phyloP scores from a whole-genome alignment of 345 rosid genomes.

The Psidium guajava region DNA sequence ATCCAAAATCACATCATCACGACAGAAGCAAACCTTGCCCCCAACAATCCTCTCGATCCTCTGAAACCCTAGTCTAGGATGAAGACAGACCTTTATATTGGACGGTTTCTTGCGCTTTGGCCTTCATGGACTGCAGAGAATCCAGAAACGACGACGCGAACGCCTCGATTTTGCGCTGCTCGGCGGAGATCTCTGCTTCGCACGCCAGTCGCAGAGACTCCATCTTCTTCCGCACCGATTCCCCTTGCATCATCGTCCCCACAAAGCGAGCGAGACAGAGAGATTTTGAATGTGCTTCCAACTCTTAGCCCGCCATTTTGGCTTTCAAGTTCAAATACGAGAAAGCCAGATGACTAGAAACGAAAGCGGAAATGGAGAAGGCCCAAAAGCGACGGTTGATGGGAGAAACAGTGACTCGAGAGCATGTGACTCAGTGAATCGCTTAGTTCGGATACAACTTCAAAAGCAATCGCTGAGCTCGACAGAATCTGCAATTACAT shows the following conservation, averaged over 20 bases:
- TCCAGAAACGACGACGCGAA: constrained; percentile 26
- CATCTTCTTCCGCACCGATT: constrained; percentile 30
- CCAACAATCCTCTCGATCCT: neutral
- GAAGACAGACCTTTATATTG: constrained; percentile 35
- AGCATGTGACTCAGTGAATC: neutral
- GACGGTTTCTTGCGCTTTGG: constrained; percentile 33
- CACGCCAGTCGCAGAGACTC: constrained; percentile 39
- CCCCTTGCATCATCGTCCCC: constrained; percentile 4
- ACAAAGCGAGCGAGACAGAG: neutral
- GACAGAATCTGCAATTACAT: neutral
- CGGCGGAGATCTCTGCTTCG: constrained; percentile 21
- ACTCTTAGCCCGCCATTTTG: neutral
- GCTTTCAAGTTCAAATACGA: neutral
- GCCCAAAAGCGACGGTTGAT: neutral
- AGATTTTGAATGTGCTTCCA: neutral
- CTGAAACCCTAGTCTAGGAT: neutral
- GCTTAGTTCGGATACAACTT: neutral
- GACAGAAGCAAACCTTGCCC: neutral
- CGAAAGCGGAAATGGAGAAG: neutral
- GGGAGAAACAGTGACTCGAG: neutral
- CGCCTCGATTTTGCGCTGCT: constrained; percentile 40
- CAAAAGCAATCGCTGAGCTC: neutral
- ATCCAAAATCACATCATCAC: neutral
- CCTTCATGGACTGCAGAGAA: constrained; percentile 33
- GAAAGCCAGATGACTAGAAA: neutral